phyloP scores from a whole-genome alignment of 1,284 basidiomycete genomes.

The Pseudozyma hubeiensis region DNA sequence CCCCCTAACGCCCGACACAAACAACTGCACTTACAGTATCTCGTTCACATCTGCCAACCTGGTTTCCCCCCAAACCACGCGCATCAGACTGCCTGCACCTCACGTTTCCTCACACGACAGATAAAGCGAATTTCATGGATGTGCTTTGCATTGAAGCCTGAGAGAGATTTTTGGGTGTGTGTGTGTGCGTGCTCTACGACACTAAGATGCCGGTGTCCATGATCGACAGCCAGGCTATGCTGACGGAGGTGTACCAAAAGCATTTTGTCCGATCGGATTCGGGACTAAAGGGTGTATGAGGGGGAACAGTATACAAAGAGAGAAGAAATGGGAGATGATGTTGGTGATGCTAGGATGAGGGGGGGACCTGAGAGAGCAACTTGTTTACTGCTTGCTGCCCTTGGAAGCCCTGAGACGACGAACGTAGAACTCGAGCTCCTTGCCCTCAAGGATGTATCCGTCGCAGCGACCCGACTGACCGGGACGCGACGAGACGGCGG shows the following conservation, averaged over 20 bases:
- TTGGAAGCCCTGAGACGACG: slow-evolving; percentile 63
- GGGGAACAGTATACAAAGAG: slow-evolving; percentile 2
- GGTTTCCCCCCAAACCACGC: not conserved
- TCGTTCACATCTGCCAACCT: no score
- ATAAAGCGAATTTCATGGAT: slow-evolving; percentile 1
- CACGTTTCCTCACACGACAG: not conserved
- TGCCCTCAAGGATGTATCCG: slow-evolving; percentile 68
- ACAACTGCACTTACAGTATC: no score
- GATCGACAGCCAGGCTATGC: not conserved
- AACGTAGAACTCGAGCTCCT: slow-evolving; percentile 68
- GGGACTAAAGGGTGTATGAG: not conserved
- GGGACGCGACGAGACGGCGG: slow-evolving; percentile 65
- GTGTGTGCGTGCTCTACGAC: slow-evolving; percentile 1
- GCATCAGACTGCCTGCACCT: not conserved
- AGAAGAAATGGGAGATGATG: not conserved
- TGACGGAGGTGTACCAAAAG: not conserved
- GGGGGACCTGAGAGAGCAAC: not conserved
- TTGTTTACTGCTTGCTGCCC: slow-evolving; percentile 57
- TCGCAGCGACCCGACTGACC: slow-evolving; percentile 66
- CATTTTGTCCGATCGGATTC: slow-evolving; percentile 2
- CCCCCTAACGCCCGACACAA: no score
- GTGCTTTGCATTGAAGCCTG: slow-evolving; percentile 12
- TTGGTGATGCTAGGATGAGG: not conserved
- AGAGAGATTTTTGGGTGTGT: slow-evolving; percentile 7
- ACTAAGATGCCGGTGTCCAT: not conserved